These are phyloP conservation scores for Mucor mucedo DNA, from an alignment of 371 early-diverging fungal species.

Conservation along the genomic window DNA sequence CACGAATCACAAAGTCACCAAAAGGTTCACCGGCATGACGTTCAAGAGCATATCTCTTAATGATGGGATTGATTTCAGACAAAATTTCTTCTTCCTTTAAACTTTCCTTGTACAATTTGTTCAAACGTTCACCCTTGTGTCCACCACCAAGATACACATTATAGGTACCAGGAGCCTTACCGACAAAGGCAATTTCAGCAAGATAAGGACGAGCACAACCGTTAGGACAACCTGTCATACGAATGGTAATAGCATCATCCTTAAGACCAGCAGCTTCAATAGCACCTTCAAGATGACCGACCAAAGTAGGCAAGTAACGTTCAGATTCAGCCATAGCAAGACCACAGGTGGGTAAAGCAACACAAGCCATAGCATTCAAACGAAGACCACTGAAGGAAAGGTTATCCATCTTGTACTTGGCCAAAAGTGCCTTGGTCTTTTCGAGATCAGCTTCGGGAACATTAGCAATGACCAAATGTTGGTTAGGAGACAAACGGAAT, in stretches of 20 bases:
- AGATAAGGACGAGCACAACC: conserved; percentile 94
- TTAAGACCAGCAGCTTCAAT: conserved; percentile 82
- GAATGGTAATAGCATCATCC: conserved; percentile 88
- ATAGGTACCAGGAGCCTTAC: conserved; percentile 92
- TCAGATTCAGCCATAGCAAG: conserved; percentile 97
- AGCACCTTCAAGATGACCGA: conserved; percentile 75
- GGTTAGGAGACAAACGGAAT: conserved; percentile 91
- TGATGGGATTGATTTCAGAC: conserved; percentile 72
- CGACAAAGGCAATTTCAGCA: conserved; percentile 94
- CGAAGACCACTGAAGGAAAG: conserved; percentile 78
- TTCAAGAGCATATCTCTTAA: conserved; percentile 80
- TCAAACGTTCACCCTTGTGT: conserved; percentile 83
- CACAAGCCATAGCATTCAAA: conserved; percentile 93
- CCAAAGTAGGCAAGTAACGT: conserved; percentile 88
- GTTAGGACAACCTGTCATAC: conserved; percentile 98
- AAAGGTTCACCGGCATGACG: conserved; percentile 80
- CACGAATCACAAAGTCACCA: conserved; percentile 93
- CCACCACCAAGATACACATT: conserved; percentile 95
- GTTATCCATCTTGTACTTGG: conserved; percentile 83
- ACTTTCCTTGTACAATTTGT: conserved; percentile 88
- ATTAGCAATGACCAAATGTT: conserved; percentile 83
- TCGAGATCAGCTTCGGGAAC: conserved; percentile 75
- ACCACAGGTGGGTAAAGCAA: conserved; percentile 92
- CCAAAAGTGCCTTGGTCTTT: conserved; percentile 72
- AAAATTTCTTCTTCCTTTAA: conserved; percentile 88